phyloP scores from a whole-genome alignment of 345 rosid genomes.

The Mallotus nudiflorus region DNA sequence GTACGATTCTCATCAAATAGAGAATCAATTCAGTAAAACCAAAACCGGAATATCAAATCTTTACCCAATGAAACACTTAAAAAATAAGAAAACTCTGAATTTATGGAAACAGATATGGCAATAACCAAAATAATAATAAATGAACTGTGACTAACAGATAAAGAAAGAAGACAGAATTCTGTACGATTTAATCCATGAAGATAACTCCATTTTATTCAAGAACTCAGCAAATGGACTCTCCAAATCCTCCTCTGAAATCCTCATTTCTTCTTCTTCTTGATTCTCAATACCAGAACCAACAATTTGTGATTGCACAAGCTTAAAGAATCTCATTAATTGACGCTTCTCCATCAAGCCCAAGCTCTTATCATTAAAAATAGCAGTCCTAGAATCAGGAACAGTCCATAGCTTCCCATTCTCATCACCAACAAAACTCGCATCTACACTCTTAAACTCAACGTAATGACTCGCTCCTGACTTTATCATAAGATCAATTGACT shows the following conservation, averaged over 20 bases:
- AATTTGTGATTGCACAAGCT: conserved; percentile 71
- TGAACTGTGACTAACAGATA: conserved; percentile 30
- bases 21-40: too few species aligned
- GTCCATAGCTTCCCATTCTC: conserved; percentile 47
- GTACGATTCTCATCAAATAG: too few species aligned
- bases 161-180: conserved; percentile 20
- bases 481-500: conserved; percentile 49
- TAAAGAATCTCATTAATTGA: conserved; percentile 73
- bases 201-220: conserved; percentile 67
- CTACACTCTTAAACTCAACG: conserved; percentile 74
- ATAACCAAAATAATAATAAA: too few species aligned
- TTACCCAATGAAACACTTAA: neutral
- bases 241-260: conserved; percentile 65
- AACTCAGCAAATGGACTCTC: conserved; percentile 69
- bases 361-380: conserved; percentile 76
- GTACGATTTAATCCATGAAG: conserved; percentile 80
- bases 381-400: conserved; percentile 80
- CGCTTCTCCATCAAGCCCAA: conserved; percentile 68
- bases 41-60: neutral
- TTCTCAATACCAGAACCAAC: conserved; percentile 20
- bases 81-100: neutral
- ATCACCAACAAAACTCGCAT: conserved; percentile 60
- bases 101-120: too few species aligned
- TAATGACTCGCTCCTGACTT: conserved; percentile 57
- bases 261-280: conserved; percentile 16